These are phyloP conservation scores for Phytophthora citrophthora DNA, from an alignment of 352 stramenopile genomes.

Conservation along the genomic window DNA sequence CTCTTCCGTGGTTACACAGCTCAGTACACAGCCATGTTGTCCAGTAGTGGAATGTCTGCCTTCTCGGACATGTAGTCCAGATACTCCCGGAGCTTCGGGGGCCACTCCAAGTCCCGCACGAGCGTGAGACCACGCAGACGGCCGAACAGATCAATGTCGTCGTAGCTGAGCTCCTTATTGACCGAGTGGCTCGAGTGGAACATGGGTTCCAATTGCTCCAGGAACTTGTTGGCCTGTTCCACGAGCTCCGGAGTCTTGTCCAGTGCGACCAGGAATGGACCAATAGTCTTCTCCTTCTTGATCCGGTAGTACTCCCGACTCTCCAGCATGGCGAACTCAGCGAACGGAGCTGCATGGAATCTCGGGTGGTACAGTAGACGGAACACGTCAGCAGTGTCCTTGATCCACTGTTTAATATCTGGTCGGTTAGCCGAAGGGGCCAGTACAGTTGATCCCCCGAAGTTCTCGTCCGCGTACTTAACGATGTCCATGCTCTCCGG, in stretches of 20 bases:
- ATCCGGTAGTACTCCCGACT: slow-evolving; percentile 59
- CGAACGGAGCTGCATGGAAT: slow-evolving; percentile 48
- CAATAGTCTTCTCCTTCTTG: slow-evolving; percentile 61
- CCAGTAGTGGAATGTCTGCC: slow-evolving; percentile 54
- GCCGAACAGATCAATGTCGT: slow-evolving; percentile 67
- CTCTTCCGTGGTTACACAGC: neutral
- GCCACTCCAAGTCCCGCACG: slow-evolving; percentile 60
- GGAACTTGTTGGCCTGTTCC: slow-evolving; percentile 41
- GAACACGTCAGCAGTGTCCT: slow-evolving; percentile 39
- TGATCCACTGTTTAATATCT: slow-evolving; percentile 56
- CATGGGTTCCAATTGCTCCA: slow-evolving; percentile 44
- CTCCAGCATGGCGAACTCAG: slow-evolving; percentile 53
- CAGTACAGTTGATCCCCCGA: slow-evolving; percentile 43
- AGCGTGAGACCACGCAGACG: slow-evolving; percentile 57
- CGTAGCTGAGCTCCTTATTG: slow-evolving; percentile 63
- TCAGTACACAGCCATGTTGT: slow-evolving; percentile 58
- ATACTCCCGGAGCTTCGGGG: slow-evolving; percentile 57
- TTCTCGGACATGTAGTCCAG: slow-evolving; percentile 56
- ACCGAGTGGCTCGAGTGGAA: slow-evolving; percentile 52
- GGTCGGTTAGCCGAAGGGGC: slow-evolving; percentile 37
- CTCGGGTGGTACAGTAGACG: slow-evolving; percentile 51
- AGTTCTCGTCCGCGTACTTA: slow-evolving; percentile 62
- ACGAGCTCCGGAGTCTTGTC: slow-evolving; percentile 55
- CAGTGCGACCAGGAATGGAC: slow-evolving; percentile 42
- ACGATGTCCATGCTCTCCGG: slow-evolving; percentile 73